phyloP scores from a whole-genome alignment of 106 monocot species.

The Posidonia australis region DNA sequence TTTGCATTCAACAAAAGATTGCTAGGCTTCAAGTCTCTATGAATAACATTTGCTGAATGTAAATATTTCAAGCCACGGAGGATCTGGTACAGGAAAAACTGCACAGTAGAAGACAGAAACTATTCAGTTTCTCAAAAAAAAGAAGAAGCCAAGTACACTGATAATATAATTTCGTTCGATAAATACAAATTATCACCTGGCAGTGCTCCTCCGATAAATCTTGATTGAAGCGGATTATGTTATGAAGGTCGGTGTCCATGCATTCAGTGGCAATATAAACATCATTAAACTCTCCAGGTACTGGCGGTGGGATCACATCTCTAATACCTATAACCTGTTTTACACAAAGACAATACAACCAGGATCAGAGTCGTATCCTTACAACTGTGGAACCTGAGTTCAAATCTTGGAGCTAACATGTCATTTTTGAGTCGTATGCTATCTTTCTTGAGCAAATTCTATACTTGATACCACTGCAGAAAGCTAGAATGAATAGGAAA shows the following conservation, averaged over 20 bases:
- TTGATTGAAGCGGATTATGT: constrained; percentile 69
- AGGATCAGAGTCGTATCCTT: too few species aligned
- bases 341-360: background rate
- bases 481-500: too few species aligned
- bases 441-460: too few species aligned
- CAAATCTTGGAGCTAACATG: too few species aligned
- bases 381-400: too few species aligned
- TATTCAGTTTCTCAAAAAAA: background rate
- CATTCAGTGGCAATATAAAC: constrained; percentile 74
- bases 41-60: constrained; percentile 92
- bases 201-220: constrained; percentile 59
- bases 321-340: constrained; percentile 53
- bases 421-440: too few species aligned
- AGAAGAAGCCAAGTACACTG: background rate
- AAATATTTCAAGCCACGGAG: constrained; percentile 92
- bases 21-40: constrained; percentile 90
- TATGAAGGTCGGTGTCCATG: constrained; percentile 75
- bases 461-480: too few species aligned
- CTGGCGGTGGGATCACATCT: constrained; percentile 64
- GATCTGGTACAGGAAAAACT: constrained; percentile 97
- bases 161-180: background rate
- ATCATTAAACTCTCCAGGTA: constrained; percentile 50
- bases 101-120: constrained; percentile 14
- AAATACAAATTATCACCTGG: constrained; percentile 23
- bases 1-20: constrained; percentile 84